These are phyloP conservation scores for Echites panduratus DNA, from an alignment of 257 asterid genomes.

Conservation along the genomic window DNA sequence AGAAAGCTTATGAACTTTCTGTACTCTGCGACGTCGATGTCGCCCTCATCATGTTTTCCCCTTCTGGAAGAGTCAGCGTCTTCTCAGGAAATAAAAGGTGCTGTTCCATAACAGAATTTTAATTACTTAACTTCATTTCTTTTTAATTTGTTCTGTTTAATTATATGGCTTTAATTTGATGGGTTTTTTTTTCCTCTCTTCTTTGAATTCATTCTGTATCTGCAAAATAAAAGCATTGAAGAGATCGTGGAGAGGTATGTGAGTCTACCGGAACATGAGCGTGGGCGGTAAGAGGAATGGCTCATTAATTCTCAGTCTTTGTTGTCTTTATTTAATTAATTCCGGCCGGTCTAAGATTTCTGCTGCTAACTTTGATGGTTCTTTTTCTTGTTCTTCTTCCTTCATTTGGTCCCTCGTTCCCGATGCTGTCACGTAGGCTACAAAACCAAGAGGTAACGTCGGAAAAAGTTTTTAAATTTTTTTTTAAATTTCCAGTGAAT, in stretches of 20 bases:
- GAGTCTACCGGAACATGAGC: constrained; percentile 82
- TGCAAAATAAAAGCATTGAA: constrained; percentile 45
- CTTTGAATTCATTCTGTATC: constrained; percentile 1
- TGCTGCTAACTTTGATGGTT: neutral
- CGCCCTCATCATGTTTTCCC: constrained; percentile 93
- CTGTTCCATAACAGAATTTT: neutral
- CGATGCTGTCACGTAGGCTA: constrained; percentile 34
- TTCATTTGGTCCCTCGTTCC: constrained; percentile 7
- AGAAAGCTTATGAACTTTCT: constrained; percentile 97
- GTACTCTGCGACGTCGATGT: constrained; percentile 96
- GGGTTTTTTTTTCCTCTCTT: neutral
- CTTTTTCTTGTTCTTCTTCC: neutral
- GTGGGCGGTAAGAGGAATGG: constrained; percentile 54
- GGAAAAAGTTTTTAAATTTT: no score
- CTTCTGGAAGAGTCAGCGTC: constrained; percentile 79
- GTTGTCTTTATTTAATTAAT: neutral
- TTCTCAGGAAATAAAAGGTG: constrained; percentile 78
- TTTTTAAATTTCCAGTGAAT: no score
- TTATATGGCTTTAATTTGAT: neutral
- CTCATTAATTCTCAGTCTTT: neutral
- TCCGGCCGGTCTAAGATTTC: no score
- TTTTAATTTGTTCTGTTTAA: neutral
- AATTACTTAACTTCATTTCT: neutral
- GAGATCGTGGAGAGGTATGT: constrained; percentile 64
- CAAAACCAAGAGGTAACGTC: constrained; percentile 77